These are phyloP conservation scores for Multifurca ochricompacta DNA, from an alignment of 768 basidiomycete genomes.

Conservation along the genomic window DNA sequence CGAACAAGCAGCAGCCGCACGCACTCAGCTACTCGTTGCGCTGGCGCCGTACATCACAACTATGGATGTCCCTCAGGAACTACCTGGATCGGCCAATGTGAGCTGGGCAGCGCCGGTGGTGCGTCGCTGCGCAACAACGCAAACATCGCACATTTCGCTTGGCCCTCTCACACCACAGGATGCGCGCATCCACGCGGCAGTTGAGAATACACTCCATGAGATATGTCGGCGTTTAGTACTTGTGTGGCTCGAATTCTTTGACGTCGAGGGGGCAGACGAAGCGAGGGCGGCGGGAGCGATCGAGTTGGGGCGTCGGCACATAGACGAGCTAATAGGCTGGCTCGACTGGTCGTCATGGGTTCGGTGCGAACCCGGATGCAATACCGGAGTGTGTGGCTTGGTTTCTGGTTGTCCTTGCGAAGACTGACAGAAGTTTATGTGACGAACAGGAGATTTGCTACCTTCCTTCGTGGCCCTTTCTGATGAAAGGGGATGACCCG, in stretches of 20 bases:
- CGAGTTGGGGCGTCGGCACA: background rate
- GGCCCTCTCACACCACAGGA: constrained; percentile 18
- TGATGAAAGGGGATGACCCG: background rate
- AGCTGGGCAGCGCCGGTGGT: constrained; percentile 17
- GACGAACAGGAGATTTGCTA: constrained; percentile 15
- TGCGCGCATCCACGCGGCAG: constrained; percentile 7
- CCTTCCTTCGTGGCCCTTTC: constrained; percentile 21
- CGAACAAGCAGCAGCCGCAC: constrained; percentile 2
- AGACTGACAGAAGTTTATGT: background rate
- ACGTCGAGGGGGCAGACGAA: constrained; percentile 12
- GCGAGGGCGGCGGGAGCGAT: background rate
- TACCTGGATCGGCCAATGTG: background rate
- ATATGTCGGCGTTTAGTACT: constrained; percentile 19
- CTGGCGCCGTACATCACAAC: constrained; percentile 27
- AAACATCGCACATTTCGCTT: constrained; percentile 10
- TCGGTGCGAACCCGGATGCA: constrained; percentile 14
- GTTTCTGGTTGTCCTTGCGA: no score
- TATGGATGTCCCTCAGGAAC: constrained; percentile 6
- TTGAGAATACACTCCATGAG: constrained; percentile 17
- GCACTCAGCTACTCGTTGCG: constrained; percentile 15
- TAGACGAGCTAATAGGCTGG: constrained; percentile 20
- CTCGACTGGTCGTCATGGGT: constrained; percentile 23
- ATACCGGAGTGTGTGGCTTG: constrained; percentile 12
- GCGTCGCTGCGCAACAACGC: constrained; percentile 16
- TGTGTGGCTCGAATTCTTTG: constrained; percentile 20